Evolutionary conservation across 78 protist genomes (phyloP).

Genomic region (Dictyostelium discoideum): DNA sequence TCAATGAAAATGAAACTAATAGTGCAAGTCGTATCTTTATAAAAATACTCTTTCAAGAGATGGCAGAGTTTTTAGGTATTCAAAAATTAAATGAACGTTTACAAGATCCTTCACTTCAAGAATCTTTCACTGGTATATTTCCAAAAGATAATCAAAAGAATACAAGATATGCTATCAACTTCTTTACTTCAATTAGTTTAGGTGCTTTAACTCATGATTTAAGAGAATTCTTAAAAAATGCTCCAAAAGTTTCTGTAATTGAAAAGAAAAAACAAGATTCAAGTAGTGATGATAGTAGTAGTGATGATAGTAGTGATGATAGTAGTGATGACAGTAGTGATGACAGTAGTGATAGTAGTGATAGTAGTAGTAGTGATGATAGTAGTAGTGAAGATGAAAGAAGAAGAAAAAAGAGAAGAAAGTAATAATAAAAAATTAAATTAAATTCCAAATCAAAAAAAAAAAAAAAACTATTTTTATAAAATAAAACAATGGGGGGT

Average conservation of each 20-base stretch:
- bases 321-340: conserved; percentile 6
- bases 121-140: conserved; percentile 77
- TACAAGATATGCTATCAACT: conserved; percentile 98
- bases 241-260: conserved; percentile 77
- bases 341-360: conserved; percentile 18
- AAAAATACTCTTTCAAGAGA: conserved; percentile 94
- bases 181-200: conserved; percentile 95
- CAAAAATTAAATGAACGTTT: conserved; percentile 82
- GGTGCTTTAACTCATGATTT: conserved; percentile 93
- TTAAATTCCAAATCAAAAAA: neutral
- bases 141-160: conserved; percentile 94
- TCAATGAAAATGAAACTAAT: conserved; percentile 94
- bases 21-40: conserved; percentile 96
- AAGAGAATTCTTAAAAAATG: conserved; percentile 88
- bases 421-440: neutral
- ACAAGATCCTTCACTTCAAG: conserved; percentile 80
- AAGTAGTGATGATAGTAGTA: neutral
- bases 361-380: neutral
- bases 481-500: no score
- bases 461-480: neutral
- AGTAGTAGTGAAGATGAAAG: conserved; percentile 6
- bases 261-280: conserved; percentile 28
- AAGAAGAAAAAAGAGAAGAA: conserved; percentile 12
- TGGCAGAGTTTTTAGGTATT: conserved; percentile 94
- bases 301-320: neutral